Base-by-base conservation (phyloP, 371 early-diverging fungal genomes). In the Globomyces sp. region DNA sequence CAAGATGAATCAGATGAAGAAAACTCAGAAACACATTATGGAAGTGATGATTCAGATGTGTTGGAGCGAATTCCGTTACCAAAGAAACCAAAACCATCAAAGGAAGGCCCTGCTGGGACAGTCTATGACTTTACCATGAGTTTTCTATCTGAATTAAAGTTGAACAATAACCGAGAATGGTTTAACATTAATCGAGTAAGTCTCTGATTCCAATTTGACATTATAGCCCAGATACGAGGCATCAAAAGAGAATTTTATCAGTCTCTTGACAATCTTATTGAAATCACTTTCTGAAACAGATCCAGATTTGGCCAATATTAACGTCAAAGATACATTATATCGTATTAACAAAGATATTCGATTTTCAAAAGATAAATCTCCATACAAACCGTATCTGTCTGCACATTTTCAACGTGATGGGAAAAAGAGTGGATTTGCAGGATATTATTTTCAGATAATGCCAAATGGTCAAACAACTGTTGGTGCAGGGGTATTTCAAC, bases 141-240 rank as follows among this genome's bases (percentile, higher is more conserved):
- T 44, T 47, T 51, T 36, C 64, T 63, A 3, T 40, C 3, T 36
- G 50, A 42, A 41, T 40, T 63, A 5, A 51, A 43, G 11, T 41
- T 50, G 49, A 63, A 51, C 52, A 47, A 63, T 24, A 40, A 63
- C 57, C 41, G 46, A 37, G 64, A 36, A 10, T 63, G 64, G 64
- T 44, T 51, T 13, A 46, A 48, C 36, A 3, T 43, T 2, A 60
- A 60, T 44, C 34, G 43, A 49, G 4, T 36, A 41, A 60, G 39
- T 60, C 0, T 49, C 49, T 49, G 49, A 11, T 49, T 13, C 11
- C 49, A 49, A 13, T 11, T 49, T 11, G 49, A 11, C 49, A 49
- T 49, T 11, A 11, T 49, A 13, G 11, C 11, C 13, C 13, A 13
- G 49, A 13, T 60, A 60, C 60, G 41, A 55, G 6, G 39, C 34